Evolutionary conservation across 805 yeast genomes (phyloP).

Genomic region (Wickerhamiella lipophila): DNA sequence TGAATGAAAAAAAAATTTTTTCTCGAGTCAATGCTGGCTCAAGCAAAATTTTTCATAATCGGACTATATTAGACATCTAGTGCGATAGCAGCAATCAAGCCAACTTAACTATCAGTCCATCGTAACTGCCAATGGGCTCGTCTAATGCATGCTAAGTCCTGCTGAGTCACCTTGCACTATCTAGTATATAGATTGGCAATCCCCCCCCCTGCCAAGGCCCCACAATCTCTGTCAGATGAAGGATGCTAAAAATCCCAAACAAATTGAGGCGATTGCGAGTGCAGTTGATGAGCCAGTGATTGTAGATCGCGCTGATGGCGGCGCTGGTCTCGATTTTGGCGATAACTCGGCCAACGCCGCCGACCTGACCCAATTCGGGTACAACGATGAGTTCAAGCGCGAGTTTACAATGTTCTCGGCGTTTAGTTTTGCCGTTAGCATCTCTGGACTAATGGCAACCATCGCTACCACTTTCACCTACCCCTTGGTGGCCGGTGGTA

Average conservation of each 20-base stretch:
- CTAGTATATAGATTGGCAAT: not conserved
- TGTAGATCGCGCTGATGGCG: constrained; percentile 4
- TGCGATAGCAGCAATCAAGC: too few species aligned
- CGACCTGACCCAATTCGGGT: constrained; percentile 37
- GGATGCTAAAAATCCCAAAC: not conserved
- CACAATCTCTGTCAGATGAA: not conserved
- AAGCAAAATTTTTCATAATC: too few species aligned
- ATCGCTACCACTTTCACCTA: constrained; percentile 41
- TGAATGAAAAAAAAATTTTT: too few species aligned
- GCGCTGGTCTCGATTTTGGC: constrained; percentile 1
- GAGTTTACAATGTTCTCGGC: constrained; percentile 48
- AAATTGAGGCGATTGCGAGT: not conserved
- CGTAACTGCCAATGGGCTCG: too few species aligned
- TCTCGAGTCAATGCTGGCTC: too few species aligned
- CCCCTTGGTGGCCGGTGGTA: constrained; percentile 43
- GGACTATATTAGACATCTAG: too few species aligned
- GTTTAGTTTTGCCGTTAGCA: constrained; percentile 51
- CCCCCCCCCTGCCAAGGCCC: too few species aligned
- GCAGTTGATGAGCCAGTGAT: constrained; percentile 7
- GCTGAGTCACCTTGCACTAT: not conserved
- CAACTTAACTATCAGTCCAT: too few species aligned
- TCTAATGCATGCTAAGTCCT: too few species aligned
- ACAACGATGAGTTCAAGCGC: constrained; percentile 48
- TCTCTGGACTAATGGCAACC: constrained; percentile 54
- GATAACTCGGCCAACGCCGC: constrained; percentile 26